phyloP scores from a whole-genome alignment of 169 alveolate species.

The Cryptosporidium ryanae region DNA sequence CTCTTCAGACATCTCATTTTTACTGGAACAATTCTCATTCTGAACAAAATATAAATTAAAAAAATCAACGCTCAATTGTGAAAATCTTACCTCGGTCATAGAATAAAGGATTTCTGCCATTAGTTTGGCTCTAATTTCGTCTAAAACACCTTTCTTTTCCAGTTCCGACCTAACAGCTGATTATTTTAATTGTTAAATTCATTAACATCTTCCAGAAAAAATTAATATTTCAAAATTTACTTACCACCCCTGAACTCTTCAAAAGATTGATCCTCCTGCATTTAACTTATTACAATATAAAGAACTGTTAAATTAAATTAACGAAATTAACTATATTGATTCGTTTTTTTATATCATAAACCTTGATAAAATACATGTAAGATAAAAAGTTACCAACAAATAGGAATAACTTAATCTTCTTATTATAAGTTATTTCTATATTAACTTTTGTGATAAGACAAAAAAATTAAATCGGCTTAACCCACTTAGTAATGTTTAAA shows the following conservation, averaged over 20 bases:
- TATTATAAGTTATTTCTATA: too few relatives aligned
- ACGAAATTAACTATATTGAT: slow-evolving; percentile 6
- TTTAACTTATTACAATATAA: not conserved
- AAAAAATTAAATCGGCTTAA: too few relatives aligned
- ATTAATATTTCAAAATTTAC: too few relatives aligned
- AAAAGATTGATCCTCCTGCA: slow-evolving; percentile 34
- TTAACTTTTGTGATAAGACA: too few relatives aligned
- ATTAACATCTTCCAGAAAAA: not conserved
- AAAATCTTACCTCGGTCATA: slow-evolving; percentile 13
- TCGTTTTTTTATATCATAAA: not conserved
- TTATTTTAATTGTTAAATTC: not conserved
- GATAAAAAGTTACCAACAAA: too few relatives aligned
- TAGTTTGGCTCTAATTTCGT: slow-evolving; percentile 53
- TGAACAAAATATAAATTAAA: slow-evolving; percentile 9
- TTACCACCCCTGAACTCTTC: slow-evolving; percentile 64
- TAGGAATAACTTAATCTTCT: too few relatives aligned
- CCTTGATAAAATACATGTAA: too few relatives aligned
- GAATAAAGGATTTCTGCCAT: slow-evolving; percentile 70
- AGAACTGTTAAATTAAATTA: not conserved
- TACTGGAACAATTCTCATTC: slow-evolving; percentile 1
- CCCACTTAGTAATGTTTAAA: too few relatives aligned
- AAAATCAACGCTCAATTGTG: not conserved
- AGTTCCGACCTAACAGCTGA: slow-evolving; percentile 55
- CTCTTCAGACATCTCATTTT: slow-evolving; percentile 25
- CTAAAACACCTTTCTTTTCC: slow-evolving; percentile 55